Evolutionary conservation across 2,329 filamentous ascomycete genomes (phyloP), one percentile per base, ranked within the genome.

Genomic region (Moelleriella libera): DNA sequence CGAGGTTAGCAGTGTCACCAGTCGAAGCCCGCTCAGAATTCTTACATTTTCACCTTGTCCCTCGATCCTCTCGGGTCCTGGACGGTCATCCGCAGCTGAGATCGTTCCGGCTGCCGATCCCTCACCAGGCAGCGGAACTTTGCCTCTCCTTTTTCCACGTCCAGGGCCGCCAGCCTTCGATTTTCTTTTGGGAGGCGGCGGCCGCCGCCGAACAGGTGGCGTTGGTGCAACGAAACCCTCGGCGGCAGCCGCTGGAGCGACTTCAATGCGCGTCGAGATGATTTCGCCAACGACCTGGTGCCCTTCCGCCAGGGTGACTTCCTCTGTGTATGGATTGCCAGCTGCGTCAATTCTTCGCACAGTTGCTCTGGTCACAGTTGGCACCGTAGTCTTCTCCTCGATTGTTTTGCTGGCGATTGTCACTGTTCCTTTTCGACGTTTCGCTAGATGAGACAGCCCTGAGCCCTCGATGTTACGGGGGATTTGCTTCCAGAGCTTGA

Each of bases 271-370:
- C 1, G 75, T 78, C 0, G 76, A 72, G 49, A 87, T 77, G 45
- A 95, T 82, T 60, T 95, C 88, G 48, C 88, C 88, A 52, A 90
- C 85, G 1, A 94, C 75, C 5, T 71, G 70, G 60, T 92, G 85
- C 0, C 88, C 88, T 49, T 90, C 85, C 5, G 80, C 77, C 4
- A 94, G 75, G 21, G 87, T 84, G 6, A 92, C 80, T 57, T 94
- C 87, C 62, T 92, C 88, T 2, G 90, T 82, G 51, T 85, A 87
- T 8, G 86, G 75, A 55, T 90, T 90, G 29, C 89, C 89, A 1
- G 80, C 78, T 5, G 83, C 81, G 59, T 94, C 87, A 9, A 83
- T 69, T 54, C 83, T 81, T 56, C 85, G 80, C 47, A 96, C 85
- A 28, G 84, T 92, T 0, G 85, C 87, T 57, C 84, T 84, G 6